Percentiles rank a stretch among this genome's conserved stretches.
Evolutionary conservation across 352 stramenopile species (phyloP).

Genomic region (Phytophthora chlamydospora): DNA sequence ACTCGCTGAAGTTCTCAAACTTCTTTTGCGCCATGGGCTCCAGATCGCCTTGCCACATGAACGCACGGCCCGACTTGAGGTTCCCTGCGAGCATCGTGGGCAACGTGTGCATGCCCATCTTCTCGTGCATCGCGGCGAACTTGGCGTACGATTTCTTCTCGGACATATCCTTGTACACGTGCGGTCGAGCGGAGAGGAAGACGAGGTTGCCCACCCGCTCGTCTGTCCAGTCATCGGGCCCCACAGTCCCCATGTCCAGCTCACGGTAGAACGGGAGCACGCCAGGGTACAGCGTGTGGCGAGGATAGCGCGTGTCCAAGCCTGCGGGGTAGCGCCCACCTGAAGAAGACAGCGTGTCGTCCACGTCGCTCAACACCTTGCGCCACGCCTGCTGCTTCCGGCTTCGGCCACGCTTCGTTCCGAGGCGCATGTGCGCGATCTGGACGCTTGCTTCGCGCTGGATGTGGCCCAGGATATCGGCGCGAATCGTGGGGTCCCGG

Average conservation of each 20-base stretch:
- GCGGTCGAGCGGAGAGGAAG: slow-evolving; percentile 97
- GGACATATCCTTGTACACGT: slow-evolving; percentile 99
- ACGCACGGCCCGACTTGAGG: slow-evolving; percentile 93
- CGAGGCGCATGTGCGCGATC: slow-evolving; percentile 93
- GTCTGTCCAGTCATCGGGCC: slow-evolving; percentile 89
- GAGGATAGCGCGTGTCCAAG: slow-evolving; percentile 93
- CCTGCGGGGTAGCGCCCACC: slow-evolving; percentile 96
- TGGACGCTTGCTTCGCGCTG: slow-evolving; percentile 93
- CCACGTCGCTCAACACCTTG: slow-evolving; percentile 99
- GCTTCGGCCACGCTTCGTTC: slow-evolving; percentile 80
- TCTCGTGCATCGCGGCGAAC: slow-evolving; percentile 93
- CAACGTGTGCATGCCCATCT: slow-evolving; percentile 95
- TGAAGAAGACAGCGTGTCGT: slow-evolving; percentile 97
- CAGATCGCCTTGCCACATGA: slow-evolving; percentile 96
- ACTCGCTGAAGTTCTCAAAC: slow-evolving; percentile 94
- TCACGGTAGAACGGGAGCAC: slow-evolving; percentile 98
- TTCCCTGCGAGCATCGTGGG: slow-evolving; percentile 95
- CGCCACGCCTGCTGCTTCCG: slow-evolving; percentile 92
- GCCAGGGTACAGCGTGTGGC: slow-evolving; percentile 96
- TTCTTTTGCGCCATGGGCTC: slow-evolving; percentile 98
- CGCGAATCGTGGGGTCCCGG: slow-evolving; percentile 75
- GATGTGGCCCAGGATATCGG: slow-evolving; percentile 97
- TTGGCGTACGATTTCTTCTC: slow-evolving; percentile 98
- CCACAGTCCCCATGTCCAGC: slow-evolving; percentile 94
- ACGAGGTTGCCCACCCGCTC: slow-evolving; percentile 96